A percentile compares a stretch with the other conserved stretches of the same genome.
These are phyloP conservation scores for Wickerhamiella vanderwaltii DNA, from an alignment of 805 yeast species.

Conservation along the genomic window DNA sequence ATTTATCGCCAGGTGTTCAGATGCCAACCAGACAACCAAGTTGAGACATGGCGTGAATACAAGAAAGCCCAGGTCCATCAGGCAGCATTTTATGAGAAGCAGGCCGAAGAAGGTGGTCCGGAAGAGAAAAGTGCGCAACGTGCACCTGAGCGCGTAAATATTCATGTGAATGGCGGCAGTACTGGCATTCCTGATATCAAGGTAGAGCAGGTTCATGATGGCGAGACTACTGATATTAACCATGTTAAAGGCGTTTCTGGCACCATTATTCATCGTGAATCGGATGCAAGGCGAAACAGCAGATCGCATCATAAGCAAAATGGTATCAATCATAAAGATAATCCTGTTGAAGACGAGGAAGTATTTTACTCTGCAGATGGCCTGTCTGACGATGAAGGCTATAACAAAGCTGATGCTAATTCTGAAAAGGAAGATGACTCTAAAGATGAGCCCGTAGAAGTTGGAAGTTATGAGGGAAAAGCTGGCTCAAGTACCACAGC, in stretches of 20 bases:
- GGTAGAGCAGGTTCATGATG: background rate
- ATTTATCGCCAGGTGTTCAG: constrained; percentile 78
- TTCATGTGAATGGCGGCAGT: constrained; percentile 11
- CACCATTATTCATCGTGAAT: background rate
- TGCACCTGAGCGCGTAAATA: constrained; percentile 20
- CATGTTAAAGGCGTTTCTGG: background rate
- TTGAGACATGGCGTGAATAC: constrained; percentile 82
- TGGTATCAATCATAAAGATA: background rate
- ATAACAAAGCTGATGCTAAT: background rate
- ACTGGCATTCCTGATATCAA: background rate
- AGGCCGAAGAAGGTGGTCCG: constrained; percentile 47
- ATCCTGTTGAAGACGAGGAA: background rate
- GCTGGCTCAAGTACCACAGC: constrained; percentile 12
- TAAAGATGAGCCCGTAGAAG: background rate
- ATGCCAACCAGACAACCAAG: constrained; percentile 88
- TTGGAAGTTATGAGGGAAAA: constrained; percentile 3
- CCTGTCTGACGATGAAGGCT: background rate
- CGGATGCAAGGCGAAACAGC: background rate
- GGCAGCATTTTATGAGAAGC: constrained; percentile 30
- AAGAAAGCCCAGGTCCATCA: constrained; percentile 43
- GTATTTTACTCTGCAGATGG: background rate
- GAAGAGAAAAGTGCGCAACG: constrained; percentile 20
- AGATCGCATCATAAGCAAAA: too few species aligned
- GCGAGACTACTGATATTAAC: constrained; percentile 3
- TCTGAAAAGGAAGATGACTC: background rate